These are phyloP conservation scores for Nigrospora oryzae DNA, from an alignment of 2,329 filamentous ascomycete species.

Conservation along the genomic window DNA sequence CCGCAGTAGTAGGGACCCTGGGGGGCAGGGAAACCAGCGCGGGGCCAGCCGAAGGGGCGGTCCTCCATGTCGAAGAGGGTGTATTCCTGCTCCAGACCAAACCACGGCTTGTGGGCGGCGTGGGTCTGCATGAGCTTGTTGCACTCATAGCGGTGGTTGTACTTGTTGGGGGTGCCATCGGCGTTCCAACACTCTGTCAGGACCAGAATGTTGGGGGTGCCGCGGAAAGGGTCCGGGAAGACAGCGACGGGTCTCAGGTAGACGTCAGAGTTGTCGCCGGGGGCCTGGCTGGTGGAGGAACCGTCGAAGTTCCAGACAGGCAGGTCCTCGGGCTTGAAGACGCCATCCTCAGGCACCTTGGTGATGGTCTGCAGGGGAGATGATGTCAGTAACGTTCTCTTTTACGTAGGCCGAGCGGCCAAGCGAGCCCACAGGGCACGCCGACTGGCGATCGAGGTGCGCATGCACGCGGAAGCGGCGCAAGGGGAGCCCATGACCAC, in stretches of 20 bases:
- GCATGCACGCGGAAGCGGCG: no score
- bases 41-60: conserved; percentile 82
- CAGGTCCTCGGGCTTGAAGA: conserved; percentile 41
- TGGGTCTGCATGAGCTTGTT: conserved; percentile 84
- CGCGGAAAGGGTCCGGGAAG: conserved; percentile 88
- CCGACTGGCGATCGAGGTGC: no score
- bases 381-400: conserved; percentile 7
- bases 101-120: conserved; percentile 82
- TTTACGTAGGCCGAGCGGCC: no score
- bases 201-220: conserved; percentile 85
- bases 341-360: conserved; percentile 27
- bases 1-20: conserved; percentile 97
- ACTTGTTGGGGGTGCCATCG: conserved; percentile 94
- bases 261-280: conserved; percentile 93
- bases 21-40: conserved; percentile 74
- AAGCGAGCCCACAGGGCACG: no score
- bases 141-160: conserved; percentile 93
- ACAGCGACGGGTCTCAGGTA: conserved; percentile 87
- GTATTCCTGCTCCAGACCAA: conserved; percentile 97
- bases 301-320: conserved; percentile 56
- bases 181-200: conserved; percentile 91
- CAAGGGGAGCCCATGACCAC: no score
- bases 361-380: conserved; percentile 34
- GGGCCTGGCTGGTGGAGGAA: conserved; percentile 85
- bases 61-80: conserved; percentile 80